Base-by-base conservation (phyloP, 176 grass and related monocot species). In the Aegilops tauschii region DNA sequence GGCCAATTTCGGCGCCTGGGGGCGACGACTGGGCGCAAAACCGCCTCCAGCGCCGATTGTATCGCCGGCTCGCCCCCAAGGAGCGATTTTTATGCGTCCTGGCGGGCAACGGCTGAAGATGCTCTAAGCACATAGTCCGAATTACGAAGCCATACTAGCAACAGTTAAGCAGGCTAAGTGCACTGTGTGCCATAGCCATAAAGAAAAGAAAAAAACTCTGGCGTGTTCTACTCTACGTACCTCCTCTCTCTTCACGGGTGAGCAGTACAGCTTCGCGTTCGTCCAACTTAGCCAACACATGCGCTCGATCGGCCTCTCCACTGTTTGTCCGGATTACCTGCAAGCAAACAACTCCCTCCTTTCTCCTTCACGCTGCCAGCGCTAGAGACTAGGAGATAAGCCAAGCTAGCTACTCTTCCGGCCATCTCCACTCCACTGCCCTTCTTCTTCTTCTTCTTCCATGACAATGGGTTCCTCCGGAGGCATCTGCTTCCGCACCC, bases 281-380 rank as follows among this genome's bases (percentile, higher is more conserved):
- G 35, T 82, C 89, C 89, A 87, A 80, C 12, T 34, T 37, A 56
- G 84, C 35, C 79, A 52, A 45, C 80, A 84, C 85, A 84, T 80
- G 85, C 75, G 34, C 81, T 28, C 74, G 61, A 77, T 21, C 73
- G 80, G 32, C 85, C 50, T 54, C 79, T 90, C 67, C 34, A 30
- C 80, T 14, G 35, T 52, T 80, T 84, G 89, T 80, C 89, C 69
- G 56, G 50, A 32, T 50, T 39, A 50, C 83, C 87, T 74, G 5
- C 73, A 36, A 80, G 32, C 79, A 83, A 89, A 83, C 87, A 88
- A 89, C 25, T 16, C 82, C 76, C 84, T 87, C 76, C 86, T 88
- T 90, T 91, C 86, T 89, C 80, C 73, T 71, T 79, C 31, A 10
- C 76, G 79, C 6, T 49, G 42, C 59, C 35, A 66, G 6, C 77